Conservation (phyloP, 257 asterid species). For the Mentha longifolia region DNA sequence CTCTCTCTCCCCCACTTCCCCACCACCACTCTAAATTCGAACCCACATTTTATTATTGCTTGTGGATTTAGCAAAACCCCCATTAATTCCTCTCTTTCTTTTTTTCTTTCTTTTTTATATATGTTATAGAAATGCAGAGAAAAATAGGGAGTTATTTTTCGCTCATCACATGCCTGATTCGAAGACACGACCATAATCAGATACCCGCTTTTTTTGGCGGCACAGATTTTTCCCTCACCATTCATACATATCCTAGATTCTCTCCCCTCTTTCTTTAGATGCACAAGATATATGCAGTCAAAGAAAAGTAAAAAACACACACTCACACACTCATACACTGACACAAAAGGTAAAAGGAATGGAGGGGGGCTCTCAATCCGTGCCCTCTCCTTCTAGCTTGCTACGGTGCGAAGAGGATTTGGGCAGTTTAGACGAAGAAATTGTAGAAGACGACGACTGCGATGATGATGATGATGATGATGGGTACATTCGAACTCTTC, state of each 20-base stretch:
- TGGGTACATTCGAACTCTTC: constrained; percentile 46
- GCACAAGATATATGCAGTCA: constrained; percentile 8
- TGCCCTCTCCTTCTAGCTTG: constrained; percentile 31
- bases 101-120: background rate
- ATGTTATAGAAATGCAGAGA: background rate
- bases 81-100: background rate
- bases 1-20: background rate
- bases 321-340: background rate
- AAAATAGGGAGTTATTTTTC: background rate
- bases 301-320: background rate
- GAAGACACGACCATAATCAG: constrained; percentile 34
- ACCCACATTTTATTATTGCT: constrained; percentile 35
- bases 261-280: constrained; percentile 17
- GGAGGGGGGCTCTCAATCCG: constrained; percentile 36
- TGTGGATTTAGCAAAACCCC: constrained; percentile 21
- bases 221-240: constrained; percentile 43
- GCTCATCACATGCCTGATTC: constrained; percentile 38
- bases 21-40: constrained; percentile 26
- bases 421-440: constrained; percentile 21
- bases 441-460: constrained; percentile 4
- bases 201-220: constrained; percentile 49
- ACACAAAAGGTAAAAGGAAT: constrained; percentile 22
- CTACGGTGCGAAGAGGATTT: constrained; percentile 46
- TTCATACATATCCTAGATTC: constrained; percentile 23
- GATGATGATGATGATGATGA: constrained; percentile 52